Evolutionary conservation across 192 early-diverging fungal genomes (phyloP).

Genomic region (Coemansia sp.): DNA sequence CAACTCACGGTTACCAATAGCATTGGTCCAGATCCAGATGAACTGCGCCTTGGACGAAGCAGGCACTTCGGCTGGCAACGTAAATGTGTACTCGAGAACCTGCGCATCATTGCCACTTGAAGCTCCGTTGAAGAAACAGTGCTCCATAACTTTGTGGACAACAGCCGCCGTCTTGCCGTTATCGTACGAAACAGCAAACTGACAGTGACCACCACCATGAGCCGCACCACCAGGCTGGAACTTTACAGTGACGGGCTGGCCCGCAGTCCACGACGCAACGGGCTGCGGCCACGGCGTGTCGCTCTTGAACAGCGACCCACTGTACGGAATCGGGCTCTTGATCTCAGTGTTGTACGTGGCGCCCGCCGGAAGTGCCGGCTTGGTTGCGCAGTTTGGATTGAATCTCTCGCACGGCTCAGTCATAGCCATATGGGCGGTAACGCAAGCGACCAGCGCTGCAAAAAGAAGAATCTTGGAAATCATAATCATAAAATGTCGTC

Average conservation of each 20-base stretch:
- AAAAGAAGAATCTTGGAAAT: neutral
- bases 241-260: slow-evolving; percentile 35
- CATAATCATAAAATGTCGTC: no score
- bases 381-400: neutral
- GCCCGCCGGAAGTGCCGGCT: neutral
- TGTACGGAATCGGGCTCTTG: neutral
- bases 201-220: slow-evolving; percentile 59
- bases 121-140: slow-evolving; percentile 28
- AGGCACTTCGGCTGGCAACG: slow-evolving; percentile 56
- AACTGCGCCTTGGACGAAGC: slow-evolving; percentile 53
- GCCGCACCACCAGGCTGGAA: slow-evolving; percentile 29
- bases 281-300: slow-evolving; percentile 1
- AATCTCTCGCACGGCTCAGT: neutral
- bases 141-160: slow-evolving; percentile 48
- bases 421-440: slow-evolving; percentile 1
- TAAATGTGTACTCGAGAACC: slow-evolving; percentile 8
- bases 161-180: slow-evolving; percentile 56
- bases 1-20: slow-evolving; percentile 57
- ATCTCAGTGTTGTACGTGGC: neutral
- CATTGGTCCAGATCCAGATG: slow-evolving; percentile 65
- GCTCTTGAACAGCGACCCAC: neutral
- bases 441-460: neutral
- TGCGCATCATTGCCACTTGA: slow-evolving; percentile 16
- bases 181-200: slow-evolving; percentile 56
- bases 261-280: slow-evolving; percentile 39